Conservation (phyloP, 768 basidiomycete genomes). For the Gyrodon lividus region DNA sequence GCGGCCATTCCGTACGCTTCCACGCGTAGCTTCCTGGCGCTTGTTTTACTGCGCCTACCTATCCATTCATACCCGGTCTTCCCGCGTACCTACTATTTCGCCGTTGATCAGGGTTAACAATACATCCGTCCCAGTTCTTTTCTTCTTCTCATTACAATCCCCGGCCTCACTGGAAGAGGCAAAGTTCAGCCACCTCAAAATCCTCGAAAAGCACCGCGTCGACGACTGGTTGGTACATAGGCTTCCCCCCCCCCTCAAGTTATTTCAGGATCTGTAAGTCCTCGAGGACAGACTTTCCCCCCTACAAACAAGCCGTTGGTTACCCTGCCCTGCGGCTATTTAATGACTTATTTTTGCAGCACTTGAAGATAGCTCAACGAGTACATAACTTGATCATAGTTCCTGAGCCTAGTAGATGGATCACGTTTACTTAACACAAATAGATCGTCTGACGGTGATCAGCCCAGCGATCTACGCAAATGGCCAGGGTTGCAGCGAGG, state of each 20-base stretch:
- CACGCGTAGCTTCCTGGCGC: slow-evolving; percentile 18
- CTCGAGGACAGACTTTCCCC: slow-evolving; percentile 9
- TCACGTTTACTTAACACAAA: not conserved
- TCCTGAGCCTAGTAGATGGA: slow-evolving; percentile 17
- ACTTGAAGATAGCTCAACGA: slow-evolving; percentile 2
- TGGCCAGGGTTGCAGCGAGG: too few species aligned
- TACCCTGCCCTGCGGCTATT: slow-evolving; percentile 6
- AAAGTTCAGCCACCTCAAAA: slow-evolving; percentile 11
- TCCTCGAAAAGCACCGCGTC: slow-evolving; percentile 34
- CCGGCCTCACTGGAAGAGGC: slow-evolving; percentile 14
- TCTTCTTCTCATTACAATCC: not conserved
- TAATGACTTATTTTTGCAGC: slow-evolving; percentile 25
- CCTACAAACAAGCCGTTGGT: slow-evolving; percentile 7
- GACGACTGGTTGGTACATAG: slow-evolving; percentile 16
- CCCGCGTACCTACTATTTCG: slow-evolving; percentile 25
- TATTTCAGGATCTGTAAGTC: slow-evolving; percentile 26
- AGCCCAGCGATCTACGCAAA: not conserved
- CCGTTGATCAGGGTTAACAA: slow-evolving; percentile 32
- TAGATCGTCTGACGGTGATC: not conserved
- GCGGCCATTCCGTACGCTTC: slow-evolving; percentile 25
- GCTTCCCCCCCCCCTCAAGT: slow-evolving; percentile 13
- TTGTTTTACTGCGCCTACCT: slow-evolving; percentile 9
- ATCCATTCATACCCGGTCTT: slow-evolving; percentile 21
- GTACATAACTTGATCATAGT: not conserved
- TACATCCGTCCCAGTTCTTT: slow-evolving; percentile 14